phyloP scores from a whole-genome alignment of 2,329 filamentous ascomycete genomes.

The Penicillium sp. region DNA sequence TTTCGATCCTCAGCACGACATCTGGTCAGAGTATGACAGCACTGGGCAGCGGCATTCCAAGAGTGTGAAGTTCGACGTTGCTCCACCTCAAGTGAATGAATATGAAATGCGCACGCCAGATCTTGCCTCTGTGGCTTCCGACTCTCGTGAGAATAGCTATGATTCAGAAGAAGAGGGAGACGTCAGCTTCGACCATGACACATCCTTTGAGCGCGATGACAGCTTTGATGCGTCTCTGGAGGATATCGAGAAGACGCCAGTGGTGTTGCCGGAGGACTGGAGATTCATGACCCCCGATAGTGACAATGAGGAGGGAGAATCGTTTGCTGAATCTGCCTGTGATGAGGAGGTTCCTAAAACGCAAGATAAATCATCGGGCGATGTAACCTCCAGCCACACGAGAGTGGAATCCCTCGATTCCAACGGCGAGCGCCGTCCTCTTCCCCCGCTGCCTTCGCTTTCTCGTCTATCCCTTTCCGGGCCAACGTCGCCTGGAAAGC shows the following conservation, averaged over 20 bases:
- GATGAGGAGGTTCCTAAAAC: conserved; percentile 58
- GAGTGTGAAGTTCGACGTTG: conserved; percentile 93
- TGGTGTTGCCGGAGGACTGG: conserved; percentile 97
- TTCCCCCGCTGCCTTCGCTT: conserved; percentile 71
- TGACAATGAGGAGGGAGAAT: conserved; percentile 58
- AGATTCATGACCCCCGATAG: conserved; percentile 65
- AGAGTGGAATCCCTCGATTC: conserved; percentile 70
- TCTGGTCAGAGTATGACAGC: conserved; percentile 56
- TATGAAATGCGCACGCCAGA: conserved; percentile 98
- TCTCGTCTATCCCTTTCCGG: conserved; percentile 38
- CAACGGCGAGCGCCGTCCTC: conserved; percentile 72
- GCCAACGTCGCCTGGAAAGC: conserved; percentile 54
- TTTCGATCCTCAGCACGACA: conserved; percentile 63
- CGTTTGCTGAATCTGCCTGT: conserved; percentile 57
- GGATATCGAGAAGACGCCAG: conserved; percentile 93
- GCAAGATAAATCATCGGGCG: conserved; percentile 43
- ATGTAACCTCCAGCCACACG: conserved; percentile 37
- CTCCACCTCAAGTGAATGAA: conserved; percentile 90
- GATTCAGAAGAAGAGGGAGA: conserved; percentile 72
- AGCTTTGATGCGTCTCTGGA: conserved; percentile 95
- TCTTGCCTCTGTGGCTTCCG: conserved; percentile 82
- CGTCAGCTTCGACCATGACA: conserved; percentile 54
- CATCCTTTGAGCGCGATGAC: conserved; percentile 63
- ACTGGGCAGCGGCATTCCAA: conserved; percentile 78
- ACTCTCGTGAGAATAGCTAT: conserved; percentile 87